Evolutionary conservation across 179 eudicot genomes (phyloP).

Genomic region (Silene noctiflora): DNA sequence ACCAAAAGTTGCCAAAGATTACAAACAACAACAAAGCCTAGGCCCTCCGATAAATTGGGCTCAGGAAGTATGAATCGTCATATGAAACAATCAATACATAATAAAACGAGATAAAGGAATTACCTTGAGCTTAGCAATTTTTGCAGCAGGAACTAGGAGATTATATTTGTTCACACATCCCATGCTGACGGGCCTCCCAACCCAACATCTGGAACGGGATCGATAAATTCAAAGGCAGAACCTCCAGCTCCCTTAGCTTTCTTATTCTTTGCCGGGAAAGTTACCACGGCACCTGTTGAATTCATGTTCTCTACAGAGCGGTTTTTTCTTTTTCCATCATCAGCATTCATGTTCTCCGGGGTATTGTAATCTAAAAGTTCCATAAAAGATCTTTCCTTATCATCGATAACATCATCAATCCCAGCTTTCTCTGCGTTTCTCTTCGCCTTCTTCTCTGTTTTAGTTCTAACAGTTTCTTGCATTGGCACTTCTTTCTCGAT

Average conservation of each 20-base stretch:
- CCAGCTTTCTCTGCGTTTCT: constrained; percentile 39
- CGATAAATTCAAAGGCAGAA: constrained; percentile 33
- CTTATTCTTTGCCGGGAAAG: constrained; percentile 45
- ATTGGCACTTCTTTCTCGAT: constrained; percentile 23
- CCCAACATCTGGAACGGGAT: constrained; percentile 48
- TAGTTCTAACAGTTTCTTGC: constrained; percentile 14
- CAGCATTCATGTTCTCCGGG: constrained; percentile 18
- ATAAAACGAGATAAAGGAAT: neutral
- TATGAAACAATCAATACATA: neutral
- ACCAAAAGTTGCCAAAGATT: neutral
- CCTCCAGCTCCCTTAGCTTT: constrained; percentile 37
- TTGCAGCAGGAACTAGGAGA: neutral
- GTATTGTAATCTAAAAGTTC: constrained; percentile 41
- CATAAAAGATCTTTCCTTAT: constrained; percentile 53
- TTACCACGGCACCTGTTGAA: constrained; percentile 37
- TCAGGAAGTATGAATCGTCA: neutral
- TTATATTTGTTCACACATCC: constrained; percentile 32
- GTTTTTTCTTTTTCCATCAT: constrained; percentile 16
- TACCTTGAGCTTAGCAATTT: neutral
- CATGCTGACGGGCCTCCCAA: constrained; percentile 83
- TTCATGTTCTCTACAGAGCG: constrained; percentile 26
- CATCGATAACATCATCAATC: constrained; percentile 52
- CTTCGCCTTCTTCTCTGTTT: constrained; percentile 32
- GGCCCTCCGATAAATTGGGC: neutral
- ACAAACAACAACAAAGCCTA: neutral